These are phyloP conservation scores for Stagonosporopsis cucurbitacearum DNA, from an alignment of 2,329 filamentous ascomycete genomes.

Conservation along the genomic window DNA sequence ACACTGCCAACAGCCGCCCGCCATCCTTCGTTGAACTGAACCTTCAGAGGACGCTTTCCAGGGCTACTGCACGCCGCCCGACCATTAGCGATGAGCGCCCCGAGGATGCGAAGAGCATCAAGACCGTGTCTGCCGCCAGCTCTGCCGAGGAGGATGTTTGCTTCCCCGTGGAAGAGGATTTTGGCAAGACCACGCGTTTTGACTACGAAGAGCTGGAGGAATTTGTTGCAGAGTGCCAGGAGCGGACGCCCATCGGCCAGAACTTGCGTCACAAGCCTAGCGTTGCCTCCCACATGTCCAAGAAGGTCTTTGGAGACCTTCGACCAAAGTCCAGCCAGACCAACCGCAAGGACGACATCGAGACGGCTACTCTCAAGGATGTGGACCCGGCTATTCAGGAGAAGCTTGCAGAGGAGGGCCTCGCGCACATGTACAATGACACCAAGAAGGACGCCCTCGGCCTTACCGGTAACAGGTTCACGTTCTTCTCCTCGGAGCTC, in stretches of 20 bases:
- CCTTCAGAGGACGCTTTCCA: constrained; percentile 74
- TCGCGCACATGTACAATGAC: constrained; percentile 44
- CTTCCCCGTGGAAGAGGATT: constrained; percentile 75
- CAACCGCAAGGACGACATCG: constrained; percentile 47
- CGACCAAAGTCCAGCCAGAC: constrained; percentile 53
- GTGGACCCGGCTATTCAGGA: constrained; percentile 50
- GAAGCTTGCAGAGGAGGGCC: constrained; percentile 51
- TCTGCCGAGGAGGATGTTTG: constrained; percentile 87
- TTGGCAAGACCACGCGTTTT: constrained; percentile 79
- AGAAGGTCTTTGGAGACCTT: constrained; percentile 68
- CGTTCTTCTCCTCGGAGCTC: constrained; percentile 94
- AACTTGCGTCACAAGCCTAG: constrained; percentile 49
- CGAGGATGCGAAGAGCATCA: constrained; percentile 64
- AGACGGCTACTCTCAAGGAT: constrained; percentile 38
- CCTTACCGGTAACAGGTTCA: constrained; percentile 74
- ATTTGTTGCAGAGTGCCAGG: constrained; percentile 72
- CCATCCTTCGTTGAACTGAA: constrained; percentile 62
- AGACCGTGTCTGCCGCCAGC: constrained; percentile 68
- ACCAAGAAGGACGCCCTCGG: constrained; percentile 52
- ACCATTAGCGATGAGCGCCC: constrained; percentile 67
- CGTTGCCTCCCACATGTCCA: constrained; percentile 52
- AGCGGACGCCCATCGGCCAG: constrained; percentile 55
- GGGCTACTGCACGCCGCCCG: constrained; percentile 66
- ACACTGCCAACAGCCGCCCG: constrained; percentile 66
- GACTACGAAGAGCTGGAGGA: constrained; percentile 95